Evolutionary conservation across 2,329 filamentous ascomycete species (phyloP).

Genomic region (Pezicula carpinea): DNA sequence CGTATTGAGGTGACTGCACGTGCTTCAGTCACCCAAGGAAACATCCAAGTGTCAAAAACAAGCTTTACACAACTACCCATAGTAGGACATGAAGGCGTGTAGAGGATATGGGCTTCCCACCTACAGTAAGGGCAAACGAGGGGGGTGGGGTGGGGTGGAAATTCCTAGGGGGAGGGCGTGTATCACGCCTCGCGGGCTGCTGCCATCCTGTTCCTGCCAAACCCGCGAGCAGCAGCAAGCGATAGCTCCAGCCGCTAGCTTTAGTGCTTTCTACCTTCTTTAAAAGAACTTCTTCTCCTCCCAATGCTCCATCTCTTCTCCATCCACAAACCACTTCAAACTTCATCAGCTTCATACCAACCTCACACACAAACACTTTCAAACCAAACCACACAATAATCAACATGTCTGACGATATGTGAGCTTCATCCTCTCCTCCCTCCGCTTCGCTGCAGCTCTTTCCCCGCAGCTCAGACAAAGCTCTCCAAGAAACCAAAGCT

Average conservation of each 20-base stretch:
- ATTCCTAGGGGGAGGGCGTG: no score
- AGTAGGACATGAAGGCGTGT: no score
- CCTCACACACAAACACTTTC: neutral
- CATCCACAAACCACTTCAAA: conserved; percentile 1
- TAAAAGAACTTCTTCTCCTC: neutral
- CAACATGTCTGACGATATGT: conserved; percentile 43
- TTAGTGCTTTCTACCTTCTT: neutral
- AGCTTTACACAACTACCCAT: no score
- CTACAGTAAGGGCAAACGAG: no score
- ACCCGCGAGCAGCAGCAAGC: no score
- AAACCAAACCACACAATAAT: conserved; percentile 11
- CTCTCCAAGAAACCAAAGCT: neutral
- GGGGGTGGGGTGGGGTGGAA: no score
- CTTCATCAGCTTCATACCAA: conserved; percentile 8
- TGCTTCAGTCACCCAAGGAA: no score
- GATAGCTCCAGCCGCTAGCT: neutral
- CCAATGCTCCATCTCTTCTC: neutral
- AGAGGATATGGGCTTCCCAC: no score
- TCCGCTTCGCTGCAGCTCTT: neutral
- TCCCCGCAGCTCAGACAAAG: conserved; percentile 11
- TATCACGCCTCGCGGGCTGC: no score
- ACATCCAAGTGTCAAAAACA: no score
- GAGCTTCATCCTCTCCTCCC: conserved; percentile 10
- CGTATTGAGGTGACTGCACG: no score
- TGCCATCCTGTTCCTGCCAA: no score